Conservation (phyloP, 352 stramenopile species). For the Globisporangium iwayamae region DNA sequence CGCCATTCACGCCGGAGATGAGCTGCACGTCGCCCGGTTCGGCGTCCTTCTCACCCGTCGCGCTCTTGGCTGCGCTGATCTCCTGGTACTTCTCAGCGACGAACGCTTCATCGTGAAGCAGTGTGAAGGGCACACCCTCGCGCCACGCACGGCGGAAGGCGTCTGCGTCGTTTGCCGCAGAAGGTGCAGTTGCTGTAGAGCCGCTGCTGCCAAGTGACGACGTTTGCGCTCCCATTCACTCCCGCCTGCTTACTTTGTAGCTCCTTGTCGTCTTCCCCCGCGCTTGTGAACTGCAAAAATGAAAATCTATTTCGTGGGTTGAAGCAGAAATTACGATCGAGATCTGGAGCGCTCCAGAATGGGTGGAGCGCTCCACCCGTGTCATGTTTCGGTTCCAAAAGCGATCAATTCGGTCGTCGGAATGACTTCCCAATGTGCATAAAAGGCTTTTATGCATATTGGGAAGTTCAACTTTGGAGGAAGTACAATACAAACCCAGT, state of each 20-base stretch:
- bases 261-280: background rate
- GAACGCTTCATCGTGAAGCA: constrained; percentile 68
- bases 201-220: constrained; percentile 3
- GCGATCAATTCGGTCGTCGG: too few species aligned
- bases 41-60: constrained; percentile 20
- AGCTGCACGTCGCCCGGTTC: constrained; percentile 17
- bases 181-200: background rate
- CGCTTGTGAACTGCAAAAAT: background rate
- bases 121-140: constrained; percentile 58
- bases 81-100: constrained; percentile 68
- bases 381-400: too few species aligned
- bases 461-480: too few species aligned
- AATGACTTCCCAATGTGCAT: too few species aligned
- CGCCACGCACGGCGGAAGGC: constrained; percentile 34
- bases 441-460: too few species aligned
- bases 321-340: too few species aligned
- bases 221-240: constrained; percentile 10
- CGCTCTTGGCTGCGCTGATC: constrained; percentile 8
- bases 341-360: too few species aligned
- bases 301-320: background rate
- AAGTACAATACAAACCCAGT: too few species aligned
- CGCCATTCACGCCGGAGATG: constrained; percentile 46
- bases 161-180: constrained; percentile 2
- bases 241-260: background rate
- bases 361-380: too few species aligned